These are phyloP conservation scores for Termitomyces sp. DNA, from an alignment of 768 basidiomycete genomes.

Conservation along the genomic window DNA sequence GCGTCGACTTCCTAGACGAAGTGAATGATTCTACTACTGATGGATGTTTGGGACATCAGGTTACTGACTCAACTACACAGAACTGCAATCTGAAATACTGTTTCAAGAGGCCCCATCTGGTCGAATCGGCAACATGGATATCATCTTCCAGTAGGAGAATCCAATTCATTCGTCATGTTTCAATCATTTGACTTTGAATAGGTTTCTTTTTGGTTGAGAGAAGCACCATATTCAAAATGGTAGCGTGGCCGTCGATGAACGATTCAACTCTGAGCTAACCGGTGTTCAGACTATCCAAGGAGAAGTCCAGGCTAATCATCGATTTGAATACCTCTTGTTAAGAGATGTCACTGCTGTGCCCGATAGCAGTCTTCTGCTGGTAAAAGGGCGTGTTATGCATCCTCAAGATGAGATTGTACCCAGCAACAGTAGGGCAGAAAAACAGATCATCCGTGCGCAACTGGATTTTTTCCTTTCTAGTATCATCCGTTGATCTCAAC, in stretches of 20 bases:
- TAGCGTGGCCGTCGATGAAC: background rate
- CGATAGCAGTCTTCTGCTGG: constrained; percentile 5
- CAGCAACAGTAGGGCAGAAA: constrained; percentile 11
- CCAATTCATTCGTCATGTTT: background rate
- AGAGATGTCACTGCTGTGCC: constrained; percentile 12
- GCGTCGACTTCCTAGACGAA: constrained; percentile 7
- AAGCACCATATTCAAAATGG: constrained; percentile 11
- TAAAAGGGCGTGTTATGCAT: constrained; percentile 5
- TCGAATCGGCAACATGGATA: constrained; percentile 11
- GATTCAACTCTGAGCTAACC: background rate
- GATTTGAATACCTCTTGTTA: constrained; percentile 7
- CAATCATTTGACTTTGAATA: background rate
- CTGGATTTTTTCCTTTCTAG: background rate
- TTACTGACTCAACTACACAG: background rate
- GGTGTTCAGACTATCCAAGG: constrained; percentile 4
- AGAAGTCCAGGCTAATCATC: constrained; percentile 3
- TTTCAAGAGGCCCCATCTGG: constrained; percentile 9
- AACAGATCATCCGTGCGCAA: constrained; percentile 13
- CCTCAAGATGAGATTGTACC: background rate
- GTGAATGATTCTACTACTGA: background rate
- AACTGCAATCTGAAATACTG: background rate
- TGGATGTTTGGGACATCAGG: background rate
- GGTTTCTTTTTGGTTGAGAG: constrained; percentile 12
- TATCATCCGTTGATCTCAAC: background rate
- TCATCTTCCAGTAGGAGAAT: background rate